These are phyloP conservation scores for Mariannaea elegans DNA, from an alignment of 2,329 filamentous ascomycete genomes.

Conservation along the genomic window DNA sequence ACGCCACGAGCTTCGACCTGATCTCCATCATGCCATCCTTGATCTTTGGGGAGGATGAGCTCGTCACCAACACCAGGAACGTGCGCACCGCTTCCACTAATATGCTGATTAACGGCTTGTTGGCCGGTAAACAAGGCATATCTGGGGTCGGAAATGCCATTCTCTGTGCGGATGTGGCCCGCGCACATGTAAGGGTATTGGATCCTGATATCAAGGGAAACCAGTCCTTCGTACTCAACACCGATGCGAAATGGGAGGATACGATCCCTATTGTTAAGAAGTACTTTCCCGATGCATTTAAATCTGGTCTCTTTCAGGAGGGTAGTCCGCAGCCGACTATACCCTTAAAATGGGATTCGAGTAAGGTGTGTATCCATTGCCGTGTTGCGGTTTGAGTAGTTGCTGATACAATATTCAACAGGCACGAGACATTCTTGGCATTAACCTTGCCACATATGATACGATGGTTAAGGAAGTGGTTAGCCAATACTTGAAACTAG, in stretches of 20 bases:
- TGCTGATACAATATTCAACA: not conserved
- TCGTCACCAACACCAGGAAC: not conserved
- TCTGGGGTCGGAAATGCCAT: not conserved
- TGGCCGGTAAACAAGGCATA: not conserved
- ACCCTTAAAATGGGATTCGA: not conserved
- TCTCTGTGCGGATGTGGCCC: constrained; percentile 6
- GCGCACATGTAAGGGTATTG: constrained; percentile 5
- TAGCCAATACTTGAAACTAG: constrained; percentile 3
- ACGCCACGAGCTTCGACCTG: constrained; percentile 4
- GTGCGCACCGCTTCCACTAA: not conserved
- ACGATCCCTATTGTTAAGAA: constrained; percentile 10
- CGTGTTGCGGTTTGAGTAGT: not conserved
- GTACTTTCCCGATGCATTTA: constrained; percentile 7
- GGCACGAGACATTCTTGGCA: constrained; percentile 2
- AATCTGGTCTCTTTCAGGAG: constrained; percentile 5
- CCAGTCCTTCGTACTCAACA: constrained; percentile 7
- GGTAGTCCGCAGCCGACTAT: not conserved
- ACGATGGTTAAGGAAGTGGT: constrained; percentile 7
- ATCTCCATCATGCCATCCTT: constrained; percentile 11
- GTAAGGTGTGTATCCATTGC: not conserved
- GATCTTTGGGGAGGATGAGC: constrained; percentile 12
- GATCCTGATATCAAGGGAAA: constrained; percentile 1
- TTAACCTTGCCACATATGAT: not conserved
- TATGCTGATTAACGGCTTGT: not conserved
- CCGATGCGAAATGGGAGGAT: not conserved